Conservation (phyloP, 495 filamentous ascomycete genomes). For the Penicillium egyptiacum region DNA sequence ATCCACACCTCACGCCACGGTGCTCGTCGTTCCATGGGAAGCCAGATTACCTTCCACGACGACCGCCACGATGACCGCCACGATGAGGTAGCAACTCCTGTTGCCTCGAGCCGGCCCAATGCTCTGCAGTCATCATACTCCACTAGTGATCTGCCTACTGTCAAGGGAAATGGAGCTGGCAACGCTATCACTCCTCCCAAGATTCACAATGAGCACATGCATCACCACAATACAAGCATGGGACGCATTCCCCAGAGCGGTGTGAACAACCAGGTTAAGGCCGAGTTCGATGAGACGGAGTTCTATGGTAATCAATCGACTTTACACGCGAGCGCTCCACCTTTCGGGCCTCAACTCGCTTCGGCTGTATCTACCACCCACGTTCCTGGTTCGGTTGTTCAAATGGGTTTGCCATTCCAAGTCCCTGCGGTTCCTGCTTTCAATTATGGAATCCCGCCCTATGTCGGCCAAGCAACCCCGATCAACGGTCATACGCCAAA, state of each 20-base stretch:
- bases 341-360: slow-evolving; percentile 58
- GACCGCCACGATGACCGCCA: slow-evolving; percentile 32
- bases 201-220: slow-evolving; percentile 71
- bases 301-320: slow-evolving; percentile 52
- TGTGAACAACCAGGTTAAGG: slow-evolving; percentile 62
- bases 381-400: slow-evolving; percentile 20
- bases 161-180: slow-evolving; percentile 60
- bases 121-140: slow-evolving; percentile 82
- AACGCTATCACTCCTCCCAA: slow-evolving; percentile 57
- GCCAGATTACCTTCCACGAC: slow-evolving; percentile 34
- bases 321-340: slow-evolving; percentile 74
- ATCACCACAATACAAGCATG: slow-evolving; percentile 78
- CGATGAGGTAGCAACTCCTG: slow-evolving; percentile 28
- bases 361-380: slow-evolving; percentile 21
- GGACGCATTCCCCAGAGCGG: slow-evolving; percentile 70
- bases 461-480: slow-evolving; percentile 28
- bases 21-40: slow-evolving; percentile 59
- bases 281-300: slow-evolving; percentile 48
- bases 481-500: slow-evolving; percentile 31
- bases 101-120: slow-evolving; percentile 34
- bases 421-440: slow-evolving; percentile 26
- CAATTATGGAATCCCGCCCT: slow-evolving; percentile 37
- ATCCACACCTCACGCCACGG: slow-evolving; percentile 33
- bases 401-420: slow-evolving; percentile 29
- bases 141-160: slow-evolving; percentile 83